Evolutionary conservation across 495 filamentous ascomycete genomes (phyloP).

Genomic region (Cercophora samala): DNA sequence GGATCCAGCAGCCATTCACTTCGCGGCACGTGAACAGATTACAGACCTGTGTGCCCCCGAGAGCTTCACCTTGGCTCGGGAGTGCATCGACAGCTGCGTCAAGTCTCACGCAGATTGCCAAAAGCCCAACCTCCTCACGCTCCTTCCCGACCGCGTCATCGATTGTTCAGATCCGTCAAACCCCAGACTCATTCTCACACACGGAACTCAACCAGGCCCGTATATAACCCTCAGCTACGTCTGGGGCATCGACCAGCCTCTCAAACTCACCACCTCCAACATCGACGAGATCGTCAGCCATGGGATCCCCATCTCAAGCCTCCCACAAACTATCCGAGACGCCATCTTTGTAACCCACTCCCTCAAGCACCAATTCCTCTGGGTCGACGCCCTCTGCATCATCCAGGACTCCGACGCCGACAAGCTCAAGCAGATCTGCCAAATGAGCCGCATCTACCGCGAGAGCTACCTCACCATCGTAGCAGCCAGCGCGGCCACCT

Average conservation of each 20-base stretch:
- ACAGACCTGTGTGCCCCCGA: not conserved
- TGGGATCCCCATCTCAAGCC: not conserved
- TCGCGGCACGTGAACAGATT: not conserved
- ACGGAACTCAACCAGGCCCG: not conserved
- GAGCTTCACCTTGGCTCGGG: not conserved
- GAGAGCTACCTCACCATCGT: not conserved
- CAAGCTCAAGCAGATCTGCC: not conserved
- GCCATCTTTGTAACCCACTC: constrained; percentile 1
- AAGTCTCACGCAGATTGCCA: not conserved
- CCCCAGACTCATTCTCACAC: not conserved
- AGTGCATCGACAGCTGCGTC: not conserved
- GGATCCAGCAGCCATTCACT: not conserved
- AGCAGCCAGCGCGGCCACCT: not conserved
- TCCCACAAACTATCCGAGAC: not conserved
- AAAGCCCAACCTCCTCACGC: not conserved
- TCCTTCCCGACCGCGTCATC: not conserved
- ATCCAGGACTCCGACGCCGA: not conserved
- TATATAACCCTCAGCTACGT: constrained; percentile 1
- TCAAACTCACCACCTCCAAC: not conserved
- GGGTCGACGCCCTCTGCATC: constrained; percentile 7
- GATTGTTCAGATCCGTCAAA: not conserved
- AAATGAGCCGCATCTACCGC: constrained; percentile 1
- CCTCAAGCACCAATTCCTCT: not conserved
- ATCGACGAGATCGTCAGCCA: not conserved
- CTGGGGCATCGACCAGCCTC: not conserved